Evolutionary conservation across 495 filamentous ascomycete species (phyloP).

Genomic region (Thermothielavioides terrestris): DNA sequence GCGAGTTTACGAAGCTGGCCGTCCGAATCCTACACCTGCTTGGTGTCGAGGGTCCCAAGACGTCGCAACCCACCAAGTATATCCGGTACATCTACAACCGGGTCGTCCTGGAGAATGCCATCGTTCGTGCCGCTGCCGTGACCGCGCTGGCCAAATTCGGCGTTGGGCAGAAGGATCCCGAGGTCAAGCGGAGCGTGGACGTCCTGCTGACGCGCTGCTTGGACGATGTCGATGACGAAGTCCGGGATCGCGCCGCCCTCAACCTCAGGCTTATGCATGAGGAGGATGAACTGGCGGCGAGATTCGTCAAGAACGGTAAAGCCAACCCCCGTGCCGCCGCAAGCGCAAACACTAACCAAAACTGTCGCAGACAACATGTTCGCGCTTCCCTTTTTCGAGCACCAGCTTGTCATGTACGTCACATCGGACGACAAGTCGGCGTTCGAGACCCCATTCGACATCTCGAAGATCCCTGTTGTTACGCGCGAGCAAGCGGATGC

Average conservation of each 20-base stretch:
- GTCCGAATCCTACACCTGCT: slow-evolving; percentile 91
- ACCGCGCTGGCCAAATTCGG: slow-evolving; percentile 96
- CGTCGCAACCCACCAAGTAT: slow-evolving; percentile 92
- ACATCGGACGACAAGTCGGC: slow-evolving; percentile 78
- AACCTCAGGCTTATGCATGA: slow-evolving; percentile 87
- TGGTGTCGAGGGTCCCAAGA: slow-evolving; percentile 90
- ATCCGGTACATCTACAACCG: slow-evolving; percentile 99
- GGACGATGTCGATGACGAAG: slow-evolving; percentile 97
- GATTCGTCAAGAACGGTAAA: slow-evolving; percentile 87
- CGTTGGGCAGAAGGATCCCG: slow-evolving; percentile 90
- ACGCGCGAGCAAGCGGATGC: slow-evolving; percentile 92
- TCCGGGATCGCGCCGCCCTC: slow-evolving; percentile 87
- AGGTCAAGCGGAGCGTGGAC: slow-evolving; percentile 89
- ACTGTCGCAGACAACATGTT: slow-evolving; percentile 62
- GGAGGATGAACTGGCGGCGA: slow-evolving; percentile 69
- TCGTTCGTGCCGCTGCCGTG: slow-evolving; percentile 90
- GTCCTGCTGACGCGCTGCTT: slow-evolving; percentile 89
- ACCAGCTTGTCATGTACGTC: slow-evolving; percentile 96
- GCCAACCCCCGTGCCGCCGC: not conserved
- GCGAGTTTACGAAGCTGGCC: slow-evolving; percentile 97
- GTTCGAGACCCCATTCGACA: slow-evolving; percentile 80
- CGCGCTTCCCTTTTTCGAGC: slow-evolving; percentile 90
- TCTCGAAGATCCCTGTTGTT: slow-evolving; percentile 85
- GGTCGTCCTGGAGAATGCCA: slow-evolving; percentile 93
- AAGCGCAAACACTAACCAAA: slow-evolving; percentile 8